A percentile compares a stretch with the other conserved stretches of the same genome.
Conservation (phyloP, 805 yeast species). For the Starmerella roubikii region DNA sequence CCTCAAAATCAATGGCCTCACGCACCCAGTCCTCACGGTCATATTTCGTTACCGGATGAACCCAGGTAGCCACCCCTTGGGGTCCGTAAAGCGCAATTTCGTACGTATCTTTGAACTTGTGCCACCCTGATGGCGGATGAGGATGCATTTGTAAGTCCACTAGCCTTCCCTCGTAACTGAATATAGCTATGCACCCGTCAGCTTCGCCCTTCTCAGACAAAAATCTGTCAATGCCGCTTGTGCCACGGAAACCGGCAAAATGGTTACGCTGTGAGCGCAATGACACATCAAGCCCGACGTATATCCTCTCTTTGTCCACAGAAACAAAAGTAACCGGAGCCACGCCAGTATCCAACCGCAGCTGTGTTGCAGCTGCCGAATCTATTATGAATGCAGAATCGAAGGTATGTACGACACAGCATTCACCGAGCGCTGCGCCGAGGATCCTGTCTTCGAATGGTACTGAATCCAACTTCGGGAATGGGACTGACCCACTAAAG, state of each 20-base stretch:
- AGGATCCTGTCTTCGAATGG: neutral
- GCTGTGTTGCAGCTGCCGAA: neutral
- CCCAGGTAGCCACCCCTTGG: neutral
- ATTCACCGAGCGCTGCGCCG: neutral
- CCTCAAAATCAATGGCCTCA: neutral
- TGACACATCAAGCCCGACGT: neutral
- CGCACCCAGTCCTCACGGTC: no score
- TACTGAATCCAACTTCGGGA: neutral
- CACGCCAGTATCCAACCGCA: neutral
- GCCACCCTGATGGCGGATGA: constrained; percentile 1
- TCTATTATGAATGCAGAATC: neutral
- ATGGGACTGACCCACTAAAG: neutral
- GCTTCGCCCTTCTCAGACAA: neutral
- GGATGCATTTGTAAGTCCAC: neutral
- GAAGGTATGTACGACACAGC: neutral
- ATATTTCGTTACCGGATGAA: neutral
- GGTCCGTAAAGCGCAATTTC: neutral
- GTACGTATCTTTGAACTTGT: neutral
- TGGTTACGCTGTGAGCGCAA: neutral
- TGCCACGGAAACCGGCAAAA: no score
- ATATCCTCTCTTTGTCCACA: neutral
- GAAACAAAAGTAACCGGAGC: neutral
- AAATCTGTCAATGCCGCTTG: no score
- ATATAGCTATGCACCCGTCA: neutral
- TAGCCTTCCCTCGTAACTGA: neutral